Base-by-base conservation (phyloP, 2,329 filamentous ascomycete genomes). In the Talaromyces marneffei region DNA sequence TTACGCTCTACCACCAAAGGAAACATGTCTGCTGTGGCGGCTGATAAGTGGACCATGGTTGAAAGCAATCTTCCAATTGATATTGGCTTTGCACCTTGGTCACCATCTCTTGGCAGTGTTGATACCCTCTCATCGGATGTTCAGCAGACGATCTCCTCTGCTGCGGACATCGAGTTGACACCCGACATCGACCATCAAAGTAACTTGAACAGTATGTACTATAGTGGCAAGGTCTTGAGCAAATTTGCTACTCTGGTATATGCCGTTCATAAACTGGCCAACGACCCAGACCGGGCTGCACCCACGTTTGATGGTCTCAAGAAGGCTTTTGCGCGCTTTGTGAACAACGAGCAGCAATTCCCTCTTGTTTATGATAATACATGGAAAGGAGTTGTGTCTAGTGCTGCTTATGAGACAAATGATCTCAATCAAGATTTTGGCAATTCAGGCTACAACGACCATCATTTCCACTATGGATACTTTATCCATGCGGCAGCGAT, bases 1-100 rank as follows among this genome's bases (percentile, higher is more conserved):
- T 78, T 97, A 57, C 84, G 87, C 61, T 93, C 91, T 0, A 89
- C 91, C 0, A 96, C 91, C 20, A 97, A 97, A 76, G 94, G 94
- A 10, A 77, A 85, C 14, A 89, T 89, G 7, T 89, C 84, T 0
- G 89, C 87, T 0, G 83, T 97, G 0, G 75, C 87, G 58, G 89
- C 85, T 10, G 85, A 90, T 67, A 80, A 78, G 1, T 96, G 92
- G 89, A 91, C 86, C 0, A 86, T 97, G 82, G 72, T 85, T 7
- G 93, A 97, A 72, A 74, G 79, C 0, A 75, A 83, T n/a, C 80
- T 97, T 64, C 91, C 93, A 0, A 77, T 83, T 0, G 79, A 81
- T 54, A 89, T 97, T 80, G 85, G 83, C 0, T 95, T 97, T 69
- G 83, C 85, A 2, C 92, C 93, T 0, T 96, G 90, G 89, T 83